These are phyloP conservation scores for Lodderomyces parapsilosis DNA, from an alignment of 1,139 yeast species.

Conservation along the genomic window DNA sequence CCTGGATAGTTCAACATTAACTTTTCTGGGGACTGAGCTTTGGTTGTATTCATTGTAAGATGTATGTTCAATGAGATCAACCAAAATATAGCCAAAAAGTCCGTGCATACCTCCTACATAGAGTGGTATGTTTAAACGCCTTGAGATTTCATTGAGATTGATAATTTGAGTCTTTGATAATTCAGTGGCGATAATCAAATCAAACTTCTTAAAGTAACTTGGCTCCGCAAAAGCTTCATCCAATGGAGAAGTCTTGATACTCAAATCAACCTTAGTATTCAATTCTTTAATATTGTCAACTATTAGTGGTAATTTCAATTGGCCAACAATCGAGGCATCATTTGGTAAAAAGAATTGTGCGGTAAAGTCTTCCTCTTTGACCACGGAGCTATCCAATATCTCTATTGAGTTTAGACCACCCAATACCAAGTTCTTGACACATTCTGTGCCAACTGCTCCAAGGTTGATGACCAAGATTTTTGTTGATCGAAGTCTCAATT, in stretches of 20 bases:
- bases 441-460: constrained; percentile 76
- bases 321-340: constrained; percentile 48
- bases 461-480: constrained; percentile 64
- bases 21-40: constrained; percentile 51
- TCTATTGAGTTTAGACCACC: constrained; percentile 86
- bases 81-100: constrained; percentile 76
- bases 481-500: constrained; percentile 73
- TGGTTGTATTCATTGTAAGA: constrained; percentile 41
- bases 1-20: constrained; percentile 45
- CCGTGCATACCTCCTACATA: constrained; percentile 76
- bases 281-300: constrained; percentile 59
- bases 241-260: constrained; percentile 38
- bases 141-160: constrained; percentile 50
- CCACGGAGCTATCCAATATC: constrained; percentile 57
- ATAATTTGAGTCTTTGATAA: constrained; percentile 41
- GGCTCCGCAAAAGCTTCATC: constrained; percentile 22
- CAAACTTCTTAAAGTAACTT: constrained; percentile 57
- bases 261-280: constrained; percentile 70
- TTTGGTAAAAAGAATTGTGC: constrained; percentile 77
- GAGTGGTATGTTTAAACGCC: constrained; percentile 59
- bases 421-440: constrained; percentile 78
- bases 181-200: constrained; percentile 76
- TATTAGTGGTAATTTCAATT: constrained; percentile 54
- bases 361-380: constrained; percentile 64
- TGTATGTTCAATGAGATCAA: constrained; percentile 69